These are phyloP conservation scores for Curvularia hawaiiensis DNA, from an alignment of 2,329 filamentous ascomycete genomes.

Conservation along the genomic window DNA sequence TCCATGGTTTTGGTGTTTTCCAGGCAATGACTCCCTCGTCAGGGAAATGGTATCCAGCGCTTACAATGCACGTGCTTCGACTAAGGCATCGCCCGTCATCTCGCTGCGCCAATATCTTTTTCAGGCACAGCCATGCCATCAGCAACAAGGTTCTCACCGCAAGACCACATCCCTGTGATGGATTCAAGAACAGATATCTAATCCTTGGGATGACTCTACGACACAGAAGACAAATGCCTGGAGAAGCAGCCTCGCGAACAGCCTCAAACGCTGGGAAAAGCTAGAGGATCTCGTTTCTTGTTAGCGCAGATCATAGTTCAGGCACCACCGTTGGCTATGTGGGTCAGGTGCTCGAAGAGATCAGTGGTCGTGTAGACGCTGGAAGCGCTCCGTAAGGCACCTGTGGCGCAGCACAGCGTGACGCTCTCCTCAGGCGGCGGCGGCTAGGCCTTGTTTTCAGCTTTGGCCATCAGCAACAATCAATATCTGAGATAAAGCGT, in stretches of 20 bases:
- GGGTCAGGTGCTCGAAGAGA: not conserved
- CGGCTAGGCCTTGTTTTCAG: not conserved
- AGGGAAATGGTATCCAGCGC: not conserved
- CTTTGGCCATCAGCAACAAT: not conserved
- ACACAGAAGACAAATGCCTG: not conserved
- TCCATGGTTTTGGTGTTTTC: not conserved
- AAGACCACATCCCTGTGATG: not conserved
- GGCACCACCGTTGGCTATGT: not conserved
- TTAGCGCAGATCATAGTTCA: not conserved
- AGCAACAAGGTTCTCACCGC: not conserved
- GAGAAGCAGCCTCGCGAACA: not conserved
- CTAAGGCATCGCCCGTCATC: slow-evolving; percentile 6
- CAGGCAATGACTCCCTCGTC: not conserved
- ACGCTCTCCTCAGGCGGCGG: not conserved
- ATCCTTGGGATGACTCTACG: not conserved
- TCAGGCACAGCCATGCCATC: not conserved
- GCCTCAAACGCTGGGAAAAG: not conserved
- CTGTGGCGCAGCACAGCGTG: not conserved
- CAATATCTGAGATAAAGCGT: slow-evolving; percentile 10
- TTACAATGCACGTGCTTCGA: slow-evolving; percentile 1
- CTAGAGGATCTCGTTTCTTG: not conserved
- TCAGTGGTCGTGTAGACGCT: not conserved
- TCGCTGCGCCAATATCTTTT: not conserved
- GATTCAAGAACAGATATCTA: not conserved
- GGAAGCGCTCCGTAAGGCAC: not conserved